Base-by-base conservation (phyloP, 768 basidiomycete species). In the Mycena floridula region DNA sequence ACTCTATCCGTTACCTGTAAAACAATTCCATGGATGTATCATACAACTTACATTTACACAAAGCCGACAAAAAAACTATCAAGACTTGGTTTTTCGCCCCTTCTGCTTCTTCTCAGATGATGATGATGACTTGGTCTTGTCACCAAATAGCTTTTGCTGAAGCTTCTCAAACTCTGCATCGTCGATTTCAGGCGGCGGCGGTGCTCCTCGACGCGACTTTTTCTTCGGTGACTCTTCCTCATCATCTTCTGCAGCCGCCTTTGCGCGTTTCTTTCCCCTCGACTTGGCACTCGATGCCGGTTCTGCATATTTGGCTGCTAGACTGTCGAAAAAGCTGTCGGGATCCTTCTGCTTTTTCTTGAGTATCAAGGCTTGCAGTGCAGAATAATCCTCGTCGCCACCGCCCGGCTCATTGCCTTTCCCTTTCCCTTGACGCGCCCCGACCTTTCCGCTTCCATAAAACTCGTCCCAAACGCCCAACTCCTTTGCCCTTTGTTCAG, bases 391-490 rank as follows among this genome's bases (percentile, higher is more conserved):
- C 27, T 78, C 81, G 15, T 76, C 79, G 4, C 67, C 73, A 5
- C 61, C 74, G 2, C 61, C 70, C 1, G 59, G 62, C 50, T 43
- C 51, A 56, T 25, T 58, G 24, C 63, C 65, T 39, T 55, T 52
- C 50, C 45, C 65, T 57, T 77, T 78, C 12, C 64, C 63, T 61
- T 77, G 79, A 50, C 79, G 72, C 26, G 77, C 67, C 6, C 79
- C 76, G 2, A 72, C 61, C 63, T 84, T 87, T 3, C 86, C 89
- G 50, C 71, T 79, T 4, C 86, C 89, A 56, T 88, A 91, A 54
- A 92, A 92, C 53, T 92, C 89, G 45, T 96, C 92, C 90, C 91
- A 94, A 8, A 96, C 87, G 2, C 92, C 93, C 13, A 97, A 64
- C 50, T 90, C 89, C 52, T 81, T 89, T 5, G 93, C 93, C 32